These are phyloP conservation scores for Mycena amicta DNA, from an alignment of 768 basidiomycete genomes.

Conservation along the genomic window DNA sequence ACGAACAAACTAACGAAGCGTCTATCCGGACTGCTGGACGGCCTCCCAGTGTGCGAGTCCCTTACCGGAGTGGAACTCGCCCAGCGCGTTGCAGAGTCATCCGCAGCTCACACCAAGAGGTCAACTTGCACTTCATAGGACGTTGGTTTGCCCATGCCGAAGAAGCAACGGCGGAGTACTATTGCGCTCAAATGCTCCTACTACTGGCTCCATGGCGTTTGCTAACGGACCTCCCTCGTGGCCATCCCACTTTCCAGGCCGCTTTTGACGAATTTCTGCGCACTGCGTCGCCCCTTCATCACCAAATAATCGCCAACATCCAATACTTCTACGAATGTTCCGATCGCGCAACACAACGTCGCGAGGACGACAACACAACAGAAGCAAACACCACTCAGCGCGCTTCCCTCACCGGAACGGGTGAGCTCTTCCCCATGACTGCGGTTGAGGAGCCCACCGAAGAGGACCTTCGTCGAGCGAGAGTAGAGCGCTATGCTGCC, in stretches of 20 bases:
- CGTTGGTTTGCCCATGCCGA: constrained; percentile 31
- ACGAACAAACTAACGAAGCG: not conserved
- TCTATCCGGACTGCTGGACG: not conserved
- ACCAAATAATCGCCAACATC: constrained; percentile 28
- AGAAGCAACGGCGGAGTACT: constrained; percentile 14
- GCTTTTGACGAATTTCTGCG: constrained; percentile 24
- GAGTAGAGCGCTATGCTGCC: not conserved
- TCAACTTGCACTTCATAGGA: constrained; percentile 33
- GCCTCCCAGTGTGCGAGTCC: not conserved
- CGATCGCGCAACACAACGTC: constrained; percentile 11
- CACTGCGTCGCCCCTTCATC: not conserved
- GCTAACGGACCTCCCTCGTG: constrained; percentile 27
- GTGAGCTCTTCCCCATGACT: not conserved
- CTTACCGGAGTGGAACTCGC: not conserved
- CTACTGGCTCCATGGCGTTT: constrained; percentile 40
- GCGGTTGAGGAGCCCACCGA: not conserved
- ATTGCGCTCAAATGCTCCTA: constrained; percentile 33
- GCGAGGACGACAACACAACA: constrained; percentile 10
- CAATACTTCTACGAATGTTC: constrained; percentile 38
- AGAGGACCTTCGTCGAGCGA: not conserved
- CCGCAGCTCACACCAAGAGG: not conserved
- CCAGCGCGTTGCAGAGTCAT: not conserved
- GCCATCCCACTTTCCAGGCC: constrained; percentile 16
- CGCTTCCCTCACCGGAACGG: no score
- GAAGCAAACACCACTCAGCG: no score